Base-by-base conservation (phyloP, 768 basidiomycete genomes). In the Ramaria sp. region DNA sequence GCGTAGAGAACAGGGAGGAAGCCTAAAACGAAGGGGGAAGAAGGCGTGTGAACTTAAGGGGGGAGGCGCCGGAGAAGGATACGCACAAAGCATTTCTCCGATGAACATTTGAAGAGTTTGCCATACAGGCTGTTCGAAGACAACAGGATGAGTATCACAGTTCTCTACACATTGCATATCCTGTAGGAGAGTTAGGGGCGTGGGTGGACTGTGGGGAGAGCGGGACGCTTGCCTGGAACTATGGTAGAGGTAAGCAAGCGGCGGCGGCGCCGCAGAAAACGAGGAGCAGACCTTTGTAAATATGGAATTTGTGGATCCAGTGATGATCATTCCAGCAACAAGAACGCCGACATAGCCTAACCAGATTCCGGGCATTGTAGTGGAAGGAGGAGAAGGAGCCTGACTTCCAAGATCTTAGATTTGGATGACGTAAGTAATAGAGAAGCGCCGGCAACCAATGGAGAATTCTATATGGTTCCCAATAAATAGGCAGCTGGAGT, bases 161-260 rank as follows among this genome's bases (percentile, higher is more conserved):
- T 94, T 88, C 75, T 91, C 91, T 42, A 97, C 94, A 64, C 95
- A 98, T 82, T 96, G 91, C 89, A 96, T 95, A 67, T 98, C 95
- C 83, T 87, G 57, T 12, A 18, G 39, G 13, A 52, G 27, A 56
- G 32, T 57, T 48, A 59, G 49, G 56, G 8, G 30, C 20, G 38
- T 13, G 8, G 20, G 16, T 18, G 30, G 32, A 34, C 48, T n/a
- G n/a, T n/a, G n/a, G n/a, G 47, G 48, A 18, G 16, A 32, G 32
- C 18, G 3, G 48, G 20, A 36, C 18, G 24, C 48, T 20, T 37
- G 34, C 48, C 48, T 50, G 48, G 48, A 25, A 50, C 48, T 50
- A 20, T 7, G 20, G 1, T 16, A 27, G 28, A 18, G 47, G 30
- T 16, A 6, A 7, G 48, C 22, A 18, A 47, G 27, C 20, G 32